Evolutionary conservation across 2,329 filamentous ascomycete species (phyloP), one percentile per base, ranked within the genome.

Genomic region (Parascedosporium putredinis): DNA sequence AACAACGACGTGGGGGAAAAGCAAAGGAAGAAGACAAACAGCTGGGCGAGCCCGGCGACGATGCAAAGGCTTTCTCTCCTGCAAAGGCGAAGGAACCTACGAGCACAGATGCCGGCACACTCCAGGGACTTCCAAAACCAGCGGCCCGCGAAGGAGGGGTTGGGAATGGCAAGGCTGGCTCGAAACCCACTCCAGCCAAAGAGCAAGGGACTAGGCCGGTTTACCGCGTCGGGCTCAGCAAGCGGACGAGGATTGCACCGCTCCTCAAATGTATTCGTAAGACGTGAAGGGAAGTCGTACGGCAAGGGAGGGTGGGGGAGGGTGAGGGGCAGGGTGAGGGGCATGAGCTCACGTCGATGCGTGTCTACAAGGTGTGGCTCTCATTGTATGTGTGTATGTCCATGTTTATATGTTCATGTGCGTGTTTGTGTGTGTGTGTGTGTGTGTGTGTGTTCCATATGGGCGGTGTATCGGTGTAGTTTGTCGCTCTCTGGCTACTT

Each of bases 221-320:
- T 14, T 74, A 72, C 53, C 66, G 74, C 14, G 73, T 78, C 49
- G 74, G 74, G 3, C 59, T 77, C 55, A 77, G 74, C 62, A 75
- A 68, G 59, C 66, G 60, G 56, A 67, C 67, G 16, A 65, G 70
- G 51, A 76, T 78, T 52, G 71, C 74, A 31, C 73, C 74, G 24
- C 58, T 78, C 49, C 61, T 78, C 23, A 76, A 77, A 59, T 66
- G 18, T 25, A 48, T 48, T n/a, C 46, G 46, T 22, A 48, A 48
- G 34, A 5, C n/a, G 6, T 42, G 38, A 42, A 40, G 18, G 16
- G 38, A n/a, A n/a, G 38, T 16, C 33, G n/a, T 16, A 2, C 14
- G 16, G 16, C 10, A 5, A 20, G 18, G 6, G 16, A 20, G 38
- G 7, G 38, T 16, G 23, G 12, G 23, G 38, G 38, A 24, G 38